These are phyloP conservation scores for Backusella macrospora DNA, from an alignment of 192 early-diverging fungal species.

Conservation along the genomic window DNA sequence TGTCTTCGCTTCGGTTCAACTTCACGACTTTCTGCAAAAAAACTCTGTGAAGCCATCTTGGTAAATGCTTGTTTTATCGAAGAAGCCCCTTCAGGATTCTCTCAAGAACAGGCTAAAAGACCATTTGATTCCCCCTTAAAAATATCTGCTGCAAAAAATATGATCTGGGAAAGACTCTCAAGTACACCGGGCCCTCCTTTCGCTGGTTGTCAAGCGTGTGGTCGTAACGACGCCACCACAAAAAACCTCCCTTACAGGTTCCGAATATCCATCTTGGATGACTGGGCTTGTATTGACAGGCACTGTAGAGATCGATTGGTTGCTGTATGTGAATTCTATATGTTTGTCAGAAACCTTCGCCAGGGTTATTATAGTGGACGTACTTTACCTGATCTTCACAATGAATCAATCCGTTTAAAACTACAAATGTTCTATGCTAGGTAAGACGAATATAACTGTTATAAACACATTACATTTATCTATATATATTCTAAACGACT, in stretches of 20 bases:
- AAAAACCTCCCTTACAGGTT: slow-evolving; percentile 61
- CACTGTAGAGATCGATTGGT: slow-evolving; percentile 92
- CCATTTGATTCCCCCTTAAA: slow-evolving; percentile 48
- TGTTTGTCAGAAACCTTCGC: slow-evolving; percentile 86
- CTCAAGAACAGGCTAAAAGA: slow-evolving; percentile 47
- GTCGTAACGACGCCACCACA: slow-evolving; percentile 41
- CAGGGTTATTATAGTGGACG: slow-evolving; percentile 83
- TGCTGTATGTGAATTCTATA: slow-evolving; percentile 92
- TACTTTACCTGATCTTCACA: slow-evolving; percentile 77
- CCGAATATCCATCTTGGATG: slow-evolving; percentile 66
- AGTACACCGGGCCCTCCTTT: slow-evolving; percentile 34
- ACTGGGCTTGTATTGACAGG: slow-evolving; percentile 77
- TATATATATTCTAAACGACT: neutral
- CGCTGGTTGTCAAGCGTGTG: slow-evolving; percentile 57
- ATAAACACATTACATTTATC: neutral
- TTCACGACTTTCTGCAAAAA: slow-evolving; percentile 84
- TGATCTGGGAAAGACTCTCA: slow-evolving; percentile 57
- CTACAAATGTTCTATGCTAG: slow-evolving; percentile 87
- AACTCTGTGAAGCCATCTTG: slow-evolving; percentile 85
- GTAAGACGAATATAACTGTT: slow-evolving; percentile 5
- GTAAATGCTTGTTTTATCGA: slow-evolving; percentile 87
- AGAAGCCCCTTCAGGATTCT: slow-evolving; percentile 62
- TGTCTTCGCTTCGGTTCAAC: slow-evolving; percentile 92
- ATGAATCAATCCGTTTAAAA: slow-evolving; percentile 79
- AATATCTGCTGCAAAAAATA: slow-evolving; percentile 51